Evolutionary conservation across 2,329 filamentous ascomycete genomes (phyloP).

Genomic region (Aspergillus japonicus): DNA sequence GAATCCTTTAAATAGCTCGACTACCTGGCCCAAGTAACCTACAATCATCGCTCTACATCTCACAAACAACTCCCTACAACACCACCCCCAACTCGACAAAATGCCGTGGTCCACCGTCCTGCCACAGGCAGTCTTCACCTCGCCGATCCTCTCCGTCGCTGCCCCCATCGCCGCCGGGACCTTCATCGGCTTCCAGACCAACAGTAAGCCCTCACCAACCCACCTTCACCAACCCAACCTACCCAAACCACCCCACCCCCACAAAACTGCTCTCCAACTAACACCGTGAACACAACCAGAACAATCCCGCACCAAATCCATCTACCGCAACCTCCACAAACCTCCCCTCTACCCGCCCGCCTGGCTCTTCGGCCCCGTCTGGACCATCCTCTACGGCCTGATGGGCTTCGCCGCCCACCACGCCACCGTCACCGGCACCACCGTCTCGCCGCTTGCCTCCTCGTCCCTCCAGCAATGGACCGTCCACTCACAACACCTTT

Average conservation of each 20-base stretch:
- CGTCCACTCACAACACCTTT: constrained; percentile 71
- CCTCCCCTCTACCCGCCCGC: constrained; percentile 57
- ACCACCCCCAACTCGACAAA: not conserved
- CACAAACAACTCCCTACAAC: not conserved
- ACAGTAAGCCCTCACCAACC: constrained; percentile 21
- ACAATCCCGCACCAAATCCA: constrained; percentile 31
- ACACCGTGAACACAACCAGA: constrained; percentile 9
- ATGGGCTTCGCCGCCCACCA: constrained; percentile 92
- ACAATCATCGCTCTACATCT: not conserved
- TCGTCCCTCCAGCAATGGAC: constrained; percentile 58
- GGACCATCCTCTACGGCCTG: constrained; percentile 59
- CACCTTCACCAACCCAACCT: not conserved
- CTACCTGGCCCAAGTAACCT: too few species aligned
- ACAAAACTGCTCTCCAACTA: too few species aligned
- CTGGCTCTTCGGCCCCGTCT: constrained; percentile 59
- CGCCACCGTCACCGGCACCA: constrained; percentile 64
- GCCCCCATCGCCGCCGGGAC: constrained; percentile 29
- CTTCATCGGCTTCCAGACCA: constrained; percentile 30
- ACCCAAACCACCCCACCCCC: not conserved
- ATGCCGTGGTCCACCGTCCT: constrained; percentile 34
- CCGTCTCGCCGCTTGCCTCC: constrained; percentile 47
- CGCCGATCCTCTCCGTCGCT: constrained; percentile 30
- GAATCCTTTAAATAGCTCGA: too few species aligned
- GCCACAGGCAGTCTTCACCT: constrained; percentile 30
- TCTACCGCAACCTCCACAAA: constrained; percentile 40